Base-by-base conservation (phyloP, 1,139 yeast genomes). In the Blastobotrys elegans region DNA sequence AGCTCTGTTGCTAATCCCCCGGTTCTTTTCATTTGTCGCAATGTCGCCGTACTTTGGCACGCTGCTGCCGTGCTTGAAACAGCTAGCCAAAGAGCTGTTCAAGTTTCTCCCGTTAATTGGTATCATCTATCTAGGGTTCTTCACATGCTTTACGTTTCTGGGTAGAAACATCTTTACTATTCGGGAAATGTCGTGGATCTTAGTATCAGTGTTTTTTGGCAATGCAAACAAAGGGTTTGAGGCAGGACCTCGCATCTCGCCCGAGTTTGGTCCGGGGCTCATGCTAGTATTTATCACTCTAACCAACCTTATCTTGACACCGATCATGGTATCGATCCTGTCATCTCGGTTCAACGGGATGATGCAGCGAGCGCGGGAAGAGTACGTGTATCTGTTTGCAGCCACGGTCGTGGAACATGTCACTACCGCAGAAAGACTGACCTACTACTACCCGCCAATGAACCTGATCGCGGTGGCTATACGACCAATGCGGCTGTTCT, bases 41-140 rank as follows among this genome's bases (percentile, higher is more conserved):
- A 53, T 65, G n/a, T 54, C 55, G 32, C 68, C 68, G 11, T 65
- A 64, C 47, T 64, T 61, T 50, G 68, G 68, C 3, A 64, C 69
- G 1, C 50, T 64, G 16, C 50, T 64, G 7, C 68, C 68, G 2
- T 64, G 68, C 46, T 50, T 64, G 32, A 55, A 61, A 32, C 62
- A 59, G 37, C 56, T 65, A 54, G 56, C 62, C 11, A 56, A 57
- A 21, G 69, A 65, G 44, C 63, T 65, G 43, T 44, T 61, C 50
- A 64, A 65, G 50, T 62, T 65, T 47, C 44, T 62, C 39, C 55
- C 62, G 16, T 47, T 65, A n/a, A 62, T 65, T 41, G 53, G 58
- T 26, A 64, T 63, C 34, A 52, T 63, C 2, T 65, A 57, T 46
- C 51, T 61, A n/a, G 69, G 69, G 4, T 65, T 65, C 40, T 54